Conservation (phyloP, 2,329 filamentous ascomycete genomes). For the Pseudocercospora musae region DNA sequence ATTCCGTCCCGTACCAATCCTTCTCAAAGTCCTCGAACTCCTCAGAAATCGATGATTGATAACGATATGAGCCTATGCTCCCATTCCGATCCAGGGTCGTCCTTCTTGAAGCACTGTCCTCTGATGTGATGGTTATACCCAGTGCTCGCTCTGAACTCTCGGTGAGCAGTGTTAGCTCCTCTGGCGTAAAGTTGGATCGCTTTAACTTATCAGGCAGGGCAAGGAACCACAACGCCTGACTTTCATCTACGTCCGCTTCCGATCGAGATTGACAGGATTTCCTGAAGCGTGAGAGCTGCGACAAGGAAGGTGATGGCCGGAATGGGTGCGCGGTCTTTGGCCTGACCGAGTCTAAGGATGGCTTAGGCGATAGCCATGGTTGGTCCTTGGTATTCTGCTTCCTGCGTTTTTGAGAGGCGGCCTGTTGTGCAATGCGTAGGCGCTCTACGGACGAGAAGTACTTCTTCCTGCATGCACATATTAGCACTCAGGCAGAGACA, state of each 20-base stretch:
- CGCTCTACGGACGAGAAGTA: constrained; percentile 73
- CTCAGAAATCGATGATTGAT: constrained; percentile 10
- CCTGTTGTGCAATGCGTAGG: constrained; percentile 60
- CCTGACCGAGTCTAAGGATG: constrained; percentile 32
- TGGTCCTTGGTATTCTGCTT: constrained; percentile 19
- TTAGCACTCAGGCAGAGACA: constrained; percentile 16
- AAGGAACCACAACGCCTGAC: constrained; percentile 56
- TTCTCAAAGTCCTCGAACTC: constrained; percentile 16
- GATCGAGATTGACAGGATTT: constrained; percentile 15
- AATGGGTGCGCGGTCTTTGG: constrained; percentile 21
- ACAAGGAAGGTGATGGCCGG: constrained; percentile 7
- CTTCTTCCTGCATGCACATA: constrained; percentile 48
- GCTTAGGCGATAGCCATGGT: constrained; percentile 23
- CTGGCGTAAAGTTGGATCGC: constrained; percentile 65
- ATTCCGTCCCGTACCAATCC: constrained; percentile 19
- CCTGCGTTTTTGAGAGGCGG: constrained; percentile 34
- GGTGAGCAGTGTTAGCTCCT: constrained; percentile 65
- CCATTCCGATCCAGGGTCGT: constrained; percentile 10
- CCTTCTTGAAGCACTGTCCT: constrained; percentile 5
- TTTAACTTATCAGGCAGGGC: constrained; percentile 70
- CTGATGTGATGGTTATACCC: constrained; percentile 4
- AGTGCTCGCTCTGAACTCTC: constrained; percentile 48
- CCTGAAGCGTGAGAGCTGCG: constrained; percentile 6
- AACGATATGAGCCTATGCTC: constrained; percentile 14
- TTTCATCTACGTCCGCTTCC: constrained; percentile 29